A percentile compares a stretch with the other conserved stretches of the same genome.
Evolutionary conservation across 331 rosid species (phyloP).

Genomic region (Quercus lobata): DNA sequence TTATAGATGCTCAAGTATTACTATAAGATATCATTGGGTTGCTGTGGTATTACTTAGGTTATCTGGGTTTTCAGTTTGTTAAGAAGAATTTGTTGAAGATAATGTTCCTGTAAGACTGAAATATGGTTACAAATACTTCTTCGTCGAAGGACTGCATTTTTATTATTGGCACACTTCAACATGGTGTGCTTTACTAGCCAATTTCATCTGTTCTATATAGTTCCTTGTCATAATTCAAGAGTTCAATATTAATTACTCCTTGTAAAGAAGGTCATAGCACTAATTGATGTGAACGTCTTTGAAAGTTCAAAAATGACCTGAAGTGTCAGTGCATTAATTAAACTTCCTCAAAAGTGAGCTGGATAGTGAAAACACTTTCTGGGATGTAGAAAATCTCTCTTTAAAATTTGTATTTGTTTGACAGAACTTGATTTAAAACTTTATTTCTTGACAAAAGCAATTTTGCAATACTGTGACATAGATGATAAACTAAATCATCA

Average conservation of each 20-base stretch:
- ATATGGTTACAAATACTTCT: too few relatives aligned
- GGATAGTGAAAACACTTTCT: not conserved
- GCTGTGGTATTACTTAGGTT: too few relatives aligned
- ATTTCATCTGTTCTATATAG: not conserved
- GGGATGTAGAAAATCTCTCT: not conserved
- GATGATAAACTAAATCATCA: slow-evolving; percentile 1
- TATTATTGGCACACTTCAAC: not conserved
- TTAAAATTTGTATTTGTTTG: too few relatives aligned
- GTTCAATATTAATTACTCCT: not conserved
- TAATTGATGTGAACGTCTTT: not conserved
- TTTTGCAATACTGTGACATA: not conserved
- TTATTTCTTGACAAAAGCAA: not conserved
- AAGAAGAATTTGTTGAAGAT: too few relatives aligned
- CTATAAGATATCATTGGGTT: too few relatives aligned
- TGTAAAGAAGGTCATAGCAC: not conserved
- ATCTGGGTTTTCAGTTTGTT: too few relatives aligned
- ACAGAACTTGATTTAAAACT: not conserved
- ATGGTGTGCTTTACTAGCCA: not conserved
- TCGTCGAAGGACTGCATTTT: too few relatives aligned
- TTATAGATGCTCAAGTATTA: too few relatives aligned
- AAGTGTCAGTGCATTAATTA: too few relatives aligned
- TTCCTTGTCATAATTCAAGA: not conserved
- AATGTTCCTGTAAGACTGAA: too few relatives aligned
- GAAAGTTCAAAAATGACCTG: not conserved
- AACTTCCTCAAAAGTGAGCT: too few relatives aligned